Evolutionary conservation across 495 filamentous ascomycete genomes (phyloP).

Genomic region (Ascobolus immersus): DNA sequence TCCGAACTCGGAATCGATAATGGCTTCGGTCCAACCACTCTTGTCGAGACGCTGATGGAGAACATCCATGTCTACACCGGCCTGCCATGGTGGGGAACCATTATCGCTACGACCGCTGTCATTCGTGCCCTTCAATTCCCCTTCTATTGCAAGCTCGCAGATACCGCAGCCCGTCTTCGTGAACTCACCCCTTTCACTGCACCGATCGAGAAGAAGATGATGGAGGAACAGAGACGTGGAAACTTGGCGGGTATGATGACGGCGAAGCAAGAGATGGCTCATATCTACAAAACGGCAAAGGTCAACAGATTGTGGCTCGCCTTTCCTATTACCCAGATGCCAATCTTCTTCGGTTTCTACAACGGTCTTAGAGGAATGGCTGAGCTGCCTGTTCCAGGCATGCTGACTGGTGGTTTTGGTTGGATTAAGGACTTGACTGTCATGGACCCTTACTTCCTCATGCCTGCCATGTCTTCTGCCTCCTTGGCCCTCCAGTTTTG

Average conservation of each 20-base stretch:
- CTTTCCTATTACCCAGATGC: constrained; percentile 35
- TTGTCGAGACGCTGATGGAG: constrained; percentile 52
- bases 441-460: constrained; percentile 44
- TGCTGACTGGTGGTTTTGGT: constrained; percentile 37
- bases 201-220: constrained; percentile 24
- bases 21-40: constrained; percentile 46
- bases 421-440: constrained; percentile 68
- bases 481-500: constrained; percentile 29
- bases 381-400: constrained; percentile 47
- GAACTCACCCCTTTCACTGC: constrained; percentile 23
- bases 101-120: constrained; percentile 34
- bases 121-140: constrained; percentile 40
- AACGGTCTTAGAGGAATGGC: constrained; percentile 51
- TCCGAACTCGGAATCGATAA: constrained; percentile 62
- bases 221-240: constrained; percentile 14
- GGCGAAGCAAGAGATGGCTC: constrained; percentile 21
- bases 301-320: constrained; percentile 28
- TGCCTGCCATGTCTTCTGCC: constrained; percentile 32
- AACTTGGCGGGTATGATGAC: constrained; percentile 23
- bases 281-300: constrained; percentile 26
- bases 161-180: constrained; percentile 28
- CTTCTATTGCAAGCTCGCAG: constrained; percentile 31
- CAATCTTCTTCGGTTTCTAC: constrained; percentile 57
- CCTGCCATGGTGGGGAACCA: constrained; percentile 59
- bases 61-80: constrained; percentile 49